Evolutionary conservation across 495 filamentous ascomycete species (phyloP), one percentile per base, ranked within the genome.

Genomic region (Aspergillus mulundensis): DNA sequence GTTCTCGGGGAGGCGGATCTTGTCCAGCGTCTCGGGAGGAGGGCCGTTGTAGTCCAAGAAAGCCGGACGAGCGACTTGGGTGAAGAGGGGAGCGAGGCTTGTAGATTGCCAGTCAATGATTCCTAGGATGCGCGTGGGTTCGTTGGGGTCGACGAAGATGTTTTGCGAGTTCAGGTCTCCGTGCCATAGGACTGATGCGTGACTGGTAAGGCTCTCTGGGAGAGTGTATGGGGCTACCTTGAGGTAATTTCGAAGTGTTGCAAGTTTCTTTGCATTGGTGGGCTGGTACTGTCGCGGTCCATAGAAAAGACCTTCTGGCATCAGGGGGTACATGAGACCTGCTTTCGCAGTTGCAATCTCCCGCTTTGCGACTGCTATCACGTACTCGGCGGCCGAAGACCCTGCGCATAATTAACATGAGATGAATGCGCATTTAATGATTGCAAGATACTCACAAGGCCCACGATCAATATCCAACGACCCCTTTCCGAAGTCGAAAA

Each of bases 31-130:
- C 49, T 60, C 53, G 36, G 58, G 63, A 48, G 54, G 25, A 8
- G 64, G 64, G 32, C 58, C 61, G n/a, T 57, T 57, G 54, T 66
- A 66, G 46, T 63, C 60, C 14, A 65, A 60, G 58, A 68, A 60
- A 12, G 51, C 64, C 23, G 68, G 66, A 20, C 44, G 58, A n/a
- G 34, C 32, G 32, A 50, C 58, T 43, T 68, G 66, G 41, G 57
- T 59, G 30, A 62, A 67, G 54, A 68, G 60, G 16, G 66, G 63
- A 40, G 45, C 53, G 0, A 47, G 46, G 51, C 61, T 59, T 40
- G 53, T 36, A 40, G 58, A 64, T 53, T 68, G 66, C 66, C 66
- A 68, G 57, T 66, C 63, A 40, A 68, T 61, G 23, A 66, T 64
- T 24, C 63, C 63, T 3, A 59, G 7, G 25, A 68, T 62, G n/a